phyloP scores from a whole-genome alignment of 2,329 filamentous ascomycete genomes.

The Exophiala sp. region DNA sequence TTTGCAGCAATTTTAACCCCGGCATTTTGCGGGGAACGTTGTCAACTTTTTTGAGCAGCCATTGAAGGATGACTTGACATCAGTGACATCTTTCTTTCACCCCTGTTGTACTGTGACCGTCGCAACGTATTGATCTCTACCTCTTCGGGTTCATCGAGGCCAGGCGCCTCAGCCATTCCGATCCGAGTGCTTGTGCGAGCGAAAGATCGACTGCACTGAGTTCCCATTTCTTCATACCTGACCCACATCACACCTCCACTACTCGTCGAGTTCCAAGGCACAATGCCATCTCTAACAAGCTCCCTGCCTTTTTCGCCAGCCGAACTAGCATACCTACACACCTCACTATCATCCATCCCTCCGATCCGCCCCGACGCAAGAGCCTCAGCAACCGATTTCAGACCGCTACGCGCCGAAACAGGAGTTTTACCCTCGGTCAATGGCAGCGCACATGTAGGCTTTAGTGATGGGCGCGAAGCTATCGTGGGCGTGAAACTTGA shows the following conservation, averaged over 20 bases:
- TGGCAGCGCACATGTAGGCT: conserved; percentile 88
- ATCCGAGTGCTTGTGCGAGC: neutral
- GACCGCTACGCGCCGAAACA: conserved; percentile 83
- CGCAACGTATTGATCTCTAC: neutral
- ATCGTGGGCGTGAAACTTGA: conserved; percentile 95
- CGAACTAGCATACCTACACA: conserved; percentile 92
- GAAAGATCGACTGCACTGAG: too few relatives aligned
- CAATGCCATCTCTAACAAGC: conserved; percentile 17
- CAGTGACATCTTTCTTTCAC: neutral
- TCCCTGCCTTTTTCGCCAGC: conserved; percentile 76
- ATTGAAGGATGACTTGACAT: neutral
- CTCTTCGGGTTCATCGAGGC: neutral
- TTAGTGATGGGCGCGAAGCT: conserved; percentile 92
- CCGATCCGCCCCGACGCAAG: conserved; percentile 89
- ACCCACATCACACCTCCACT: neutral
- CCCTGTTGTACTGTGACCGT: neutral
- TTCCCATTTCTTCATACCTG: too few relatives aligned
- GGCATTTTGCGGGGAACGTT: neutral
- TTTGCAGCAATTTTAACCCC: neutral
- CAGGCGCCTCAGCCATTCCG: conserved; percentile 3
- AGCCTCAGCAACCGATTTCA: conserved; percentile 71
- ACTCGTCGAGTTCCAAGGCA: neutral
- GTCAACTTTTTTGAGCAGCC: neutral
- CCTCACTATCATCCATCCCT: conserved; percentile 73
- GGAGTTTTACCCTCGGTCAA: conserved; percentile 86